phyloP scores from a whole-genome alignment of 2,329 filamentous ascomycete genomes.

The Aspergillus sp. region DNA sequence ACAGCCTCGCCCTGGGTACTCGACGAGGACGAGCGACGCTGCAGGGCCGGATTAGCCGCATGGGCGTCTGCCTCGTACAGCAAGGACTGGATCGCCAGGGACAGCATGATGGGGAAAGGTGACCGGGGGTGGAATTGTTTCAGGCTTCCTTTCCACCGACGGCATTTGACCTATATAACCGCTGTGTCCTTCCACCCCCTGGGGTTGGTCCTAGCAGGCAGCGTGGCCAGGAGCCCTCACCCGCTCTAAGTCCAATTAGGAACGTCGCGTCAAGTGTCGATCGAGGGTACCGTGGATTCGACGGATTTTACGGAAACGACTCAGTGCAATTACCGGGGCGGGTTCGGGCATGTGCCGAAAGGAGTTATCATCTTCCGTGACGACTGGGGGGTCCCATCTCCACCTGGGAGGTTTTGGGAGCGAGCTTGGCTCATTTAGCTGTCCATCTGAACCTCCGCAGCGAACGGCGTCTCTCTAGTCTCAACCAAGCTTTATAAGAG shows the following conservation, averaged over 20 bases:
- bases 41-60: not conserved
- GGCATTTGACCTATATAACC: constrained; percentile 7
- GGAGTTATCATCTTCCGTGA: constrained; percentile 1
- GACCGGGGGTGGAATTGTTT: not conserved
- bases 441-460: no score
- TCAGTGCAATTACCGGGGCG: constrained; percentile 1
- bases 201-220: not conserved
- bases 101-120: constrained; percentile 1
- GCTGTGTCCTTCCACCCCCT: not conserved
- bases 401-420: not conserved
- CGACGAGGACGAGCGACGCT: not conserved
- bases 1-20: not conserved
- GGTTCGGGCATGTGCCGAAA: constrained; percentile 3
- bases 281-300: not conserved
- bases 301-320: not conserved
- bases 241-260: not conserved
- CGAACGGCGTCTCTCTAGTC: not conserved
- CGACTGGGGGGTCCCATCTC: not conserved
- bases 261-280: not conserved
- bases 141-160: not conserved
- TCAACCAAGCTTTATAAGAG: constrained; percentile 1
- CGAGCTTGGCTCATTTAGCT: not conserved
- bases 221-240: not conserved
- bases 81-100: constrained; percentile 6
- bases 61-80: not conserved